Base-by-base conservation (phyloP, 225 moss, liverwort and hornwort genomes). In the Anthoceros angustus region DNA sequence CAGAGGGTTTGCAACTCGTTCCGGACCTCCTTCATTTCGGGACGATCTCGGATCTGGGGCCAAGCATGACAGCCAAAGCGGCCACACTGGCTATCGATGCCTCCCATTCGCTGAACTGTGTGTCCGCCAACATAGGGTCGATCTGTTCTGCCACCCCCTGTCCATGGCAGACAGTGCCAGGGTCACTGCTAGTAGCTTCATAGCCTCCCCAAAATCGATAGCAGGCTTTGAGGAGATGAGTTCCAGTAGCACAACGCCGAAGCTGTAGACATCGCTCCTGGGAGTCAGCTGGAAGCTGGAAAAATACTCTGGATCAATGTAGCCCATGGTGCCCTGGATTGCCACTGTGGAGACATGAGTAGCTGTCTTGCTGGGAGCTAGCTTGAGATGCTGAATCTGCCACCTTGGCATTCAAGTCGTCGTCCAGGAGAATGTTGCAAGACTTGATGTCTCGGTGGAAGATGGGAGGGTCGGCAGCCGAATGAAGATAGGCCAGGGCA, bases 101-200 rank as follows among this genome's bases (percentile, higher is more conserved):
- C 38, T 69, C 18, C 68, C 60, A 38, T 18, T 1, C 9, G 46
- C 60, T 40, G 41, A 55, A 61, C 61, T 39, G 68, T 61, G 55
- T 69, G 45, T 69, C 68, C 60, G 45, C 68, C 55, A 69, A 61
- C 32, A 69, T 3, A 23, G 68, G 68, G 61, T 69, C 68, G 18
- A 69, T 20, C 5, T 60, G 39, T 49, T 11, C 39, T 61, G 24
- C 41, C 55, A 69, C 55, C 68, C 25, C 4, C 68, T 40, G 32
- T 60, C 32, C 21, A 49, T 61, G 26, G 25, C 38, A 21, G 55
- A 61, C 55, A 39, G 18, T 21, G 68, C 55, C 21, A 69, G 42
- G 61, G 23, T 69, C 46, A 39, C 60, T 4, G 61, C 61, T 61
- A 5, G 55, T 23, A 4, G 5, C 55, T 7, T 55, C 55, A 18